Evolutionary conservation across 805 yeast genomes (phyloP), one percentile per base, ranked within the genome.

Genomic region (Candida tammaniensis): DNA sequence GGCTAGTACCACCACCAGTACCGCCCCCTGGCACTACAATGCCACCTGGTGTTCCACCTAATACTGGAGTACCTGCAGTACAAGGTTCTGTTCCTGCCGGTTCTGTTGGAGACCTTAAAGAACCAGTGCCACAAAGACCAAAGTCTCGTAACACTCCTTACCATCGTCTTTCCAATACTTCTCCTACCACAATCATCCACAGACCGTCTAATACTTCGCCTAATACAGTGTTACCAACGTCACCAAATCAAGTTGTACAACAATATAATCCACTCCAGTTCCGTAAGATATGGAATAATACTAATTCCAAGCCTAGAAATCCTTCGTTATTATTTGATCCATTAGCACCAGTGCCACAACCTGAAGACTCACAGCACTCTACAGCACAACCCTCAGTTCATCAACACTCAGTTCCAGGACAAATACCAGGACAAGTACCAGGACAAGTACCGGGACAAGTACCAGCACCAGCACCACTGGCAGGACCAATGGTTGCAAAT

Each of bases 251-350:
- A 23, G 40, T 42, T 15, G 43, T 44, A 12, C 52, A 48, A 31
- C 51, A 54, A 31, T 50, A 51, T 35, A 46, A 55, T 7, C 58
- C 61, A 6, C 42, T 59, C 16, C 62, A 58, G 34, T 62, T 62
- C 46, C 44, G 67, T 30, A 61, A 62, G 37, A 60, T 63, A 13
- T 62, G 68, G 65, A 37, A 27, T 19, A 30, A 27, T 10, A 26
- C 35, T 5, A 24, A 35, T 5, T 54, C 72, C 33, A 30, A 24
- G 18, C 69, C 59, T 22, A 50, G 79, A 41, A 59, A 65, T 36
- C 77, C 77, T 4, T 72, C 77, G 8, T 54, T 73, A 24, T 59
- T 70, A 21, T 55, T 61, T 35, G 80, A 74, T 42, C 80, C 80
- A 1, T 57, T 73, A 36, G 73, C 74, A 2, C 68, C 74, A 1